Evolutionary conservation across 805 yeast species (phyloP).

Genomic region (Cyberlindnera japonica): DNA sequence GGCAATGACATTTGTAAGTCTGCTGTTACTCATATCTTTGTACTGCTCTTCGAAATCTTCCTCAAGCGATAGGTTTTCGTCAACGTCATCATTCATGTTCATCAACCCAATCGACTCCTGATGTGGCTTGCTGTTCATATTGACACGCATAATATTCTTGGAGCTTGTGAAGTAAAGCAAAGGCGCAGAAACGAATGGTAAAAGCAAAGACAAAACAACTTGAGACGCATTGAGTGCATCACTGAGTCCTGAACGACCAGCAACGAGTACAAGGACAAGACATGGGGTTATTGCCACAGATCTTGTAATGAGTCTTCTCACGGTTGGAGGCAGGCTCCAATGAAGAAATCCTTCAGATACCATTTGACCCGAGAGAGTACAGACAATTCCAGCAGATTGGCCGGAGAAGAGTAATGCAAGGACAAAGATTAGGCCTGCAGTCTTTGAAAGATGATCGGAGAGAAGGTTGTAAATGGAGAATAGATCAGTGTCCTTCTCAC

Average conservation of each 20-base stretch:
- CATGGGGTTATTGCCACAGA: conserved; percentile 86
- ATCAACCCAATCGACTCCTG: conserved; percentile 19
- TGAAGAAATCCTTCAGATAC: conserved; percentile 86
- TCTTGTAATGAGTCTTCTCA: conserved; percentile 77
- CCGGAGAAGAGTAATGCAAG: conserved; percentile 82
- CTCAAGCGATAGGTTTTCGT: conserved; percentile 12
- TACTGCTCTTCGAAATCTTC: conserved; percentile 21
- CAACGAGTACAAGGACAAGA: conserved; percentile 62
- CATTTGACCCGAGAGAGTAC: conserved; percentile 92
- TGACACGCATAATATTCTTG: conserved; percentile 63
- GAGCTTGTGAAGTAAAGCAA: conserved; percentile 75
- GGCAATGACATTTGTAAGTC: conserved; percentile 48
- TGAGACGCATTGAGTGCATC: conserved; percentile 79
- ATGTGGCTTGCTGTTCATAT: conserved; percentile 22
- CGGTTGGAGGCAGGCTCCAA: conserved; percentile 78
- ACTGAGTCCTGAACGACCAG: conserved; percentile 80
- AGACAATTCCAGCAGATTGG: conserved; percentile 92
- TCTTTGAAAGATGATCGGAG: conserved; percentile 56
- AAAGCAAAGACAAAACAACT: conserved; percentile 71
- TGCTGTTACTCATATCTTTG: conserved; percentile 41
- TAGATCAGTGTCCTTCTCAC: conserved; percentile 56
- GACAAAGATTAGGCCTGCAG: conserved; percentile 82
- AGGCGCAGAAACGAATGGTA: conserved; percentile 90
- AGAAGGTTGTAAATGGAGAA: conserved; percentile 75
- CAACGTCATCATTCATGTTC: conserved; percentile 8